Evolutionary conservation across 1,284 basidiomycete species (phyloP).

Genomic region (Puccinia hordei): DNA sequence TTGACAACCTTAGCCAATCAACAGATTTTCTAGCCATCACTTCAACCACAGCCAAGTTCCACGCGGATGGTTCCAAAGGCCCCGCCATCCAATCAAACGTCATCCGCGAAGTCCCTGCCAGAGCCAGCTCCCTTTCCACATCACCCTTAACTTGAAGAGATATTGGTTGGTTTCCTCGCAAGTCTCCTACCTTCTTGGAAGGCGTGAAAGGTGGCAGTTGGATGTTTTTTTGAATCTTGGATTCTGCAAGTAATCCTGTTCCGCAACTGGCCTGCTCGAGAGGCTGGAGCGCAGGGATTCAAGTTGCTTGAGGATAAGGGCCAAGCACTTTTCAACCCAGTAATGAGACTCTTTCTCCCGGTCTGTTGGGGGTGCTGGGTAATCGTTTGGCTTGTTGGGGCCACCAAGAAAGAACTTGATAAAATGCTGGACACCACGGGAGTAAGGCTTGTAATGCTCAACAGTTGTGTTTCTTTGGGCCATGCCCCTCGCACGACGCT

Average conservation of each 20-base stretch:
- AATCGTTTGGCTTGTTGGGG: constrained; percentile 5
- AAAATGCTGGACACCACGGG: not conserved
- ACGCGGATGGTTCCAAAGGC: not conserved
- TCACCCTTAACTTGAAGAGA: not conserved
- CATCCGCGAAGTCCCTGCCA: not conserved
- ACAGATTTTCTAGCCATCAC: constrained; percentile 18
- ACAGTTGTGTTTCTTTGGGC: not conserved
- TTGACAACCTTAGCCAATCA: not conserved
- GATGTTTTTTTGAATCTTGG: constrained; percentile 3
- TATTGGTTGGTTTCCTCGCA: not conserved
- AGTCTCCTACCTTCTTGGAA: not conserved
- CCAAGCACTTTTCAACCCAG: not conserved
- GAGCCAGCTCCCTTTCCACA: not conserved
- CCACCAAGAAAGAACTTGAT: constrained; percentile 3
- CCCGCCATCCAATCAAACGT: not conserved
- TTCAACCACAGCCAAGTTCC: constrained; percentile 8
- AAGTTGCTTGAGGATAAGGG: not conserved
- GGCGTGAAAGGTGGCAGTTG: constrained; percentile 3
- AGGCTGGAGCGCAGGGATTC: not conserved
- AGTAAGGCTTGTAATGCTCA: not conserved
- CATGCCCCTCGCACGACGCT: not conserved
- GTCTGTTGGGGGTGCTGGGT: not conserved
- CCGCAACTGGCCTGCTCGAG: not conserved
- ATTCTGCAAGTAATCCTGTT: not conserved
- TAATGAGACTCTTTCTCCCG: constrained; percentile 6